phyloP scores from a whole-genome alignment of 2,329 filamentous ascomycete genomes.

The Chalaropsis ovoidea region DNA sequence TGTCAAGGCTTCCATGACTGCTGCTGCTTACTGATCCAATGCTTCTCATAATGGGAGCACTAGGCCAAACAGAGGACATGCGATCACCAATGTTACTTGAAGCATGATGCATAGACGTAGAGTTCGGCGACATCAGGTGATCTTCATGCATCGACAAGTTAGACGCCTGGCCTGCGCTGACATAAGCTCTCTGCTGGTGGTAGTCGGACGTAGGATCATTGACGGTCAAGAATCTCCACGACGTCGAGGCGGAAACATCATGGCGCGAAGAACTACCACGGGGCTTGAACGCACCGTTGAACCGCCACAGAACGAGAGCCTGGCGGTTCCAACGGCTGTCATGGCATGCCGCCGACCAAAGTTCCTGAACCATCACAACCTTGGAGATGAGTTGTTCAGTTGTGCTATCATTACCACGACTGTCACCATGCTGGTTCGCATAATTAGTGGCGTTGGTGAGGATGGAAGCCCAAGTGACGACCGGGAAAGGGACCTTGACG shows the following conservation, averaged over 20 bases:
- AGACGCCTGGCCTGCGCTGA: conserved; percentile 2
- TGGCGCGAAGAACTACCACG: conserved; percentile 20
- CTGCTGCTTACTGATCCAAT: conserved; percentile 22
- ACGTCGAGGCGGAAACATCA: conserved; percentile 33
- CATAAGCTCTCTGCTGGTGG: conserved; percentile 42
- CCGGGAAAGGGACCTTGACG: conserved; percentile 48
- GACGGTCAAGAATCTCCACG: conserved; percentile 53
- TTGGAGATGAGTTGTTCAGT: conserved; percentile 23
- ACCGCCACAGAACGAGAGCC: conserved; percentile 54
- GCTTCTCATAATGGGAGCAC: conserved; percentile 20
- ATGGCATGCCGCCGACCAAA: conserved; percentile 45
- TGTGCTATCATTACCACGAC: conserved; percentile 29
- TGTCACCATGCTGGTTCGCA: conserved; percentile 36
- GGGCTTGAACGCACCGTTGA: conserved; percentile 43
- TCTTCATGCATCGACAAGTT: conserved; percentile 30
- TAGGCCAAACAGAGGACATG: conserved; percentile 17
- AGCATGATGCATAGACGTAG: conserved; percentile 28
- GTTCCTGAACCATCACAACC: conserved; percentile 58
- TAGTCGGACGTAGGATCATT: conserved; percentile 50
- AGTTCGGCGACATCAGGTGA: conserved; percentile 46
- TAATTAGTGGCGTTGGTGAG: conserved; percentile 48
- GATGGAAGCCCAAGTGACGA: conserved; percentile 48
- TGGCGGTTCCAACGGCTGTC: conserved; percentile 44
- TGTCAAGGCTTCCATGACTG: conserved; percentile 24
- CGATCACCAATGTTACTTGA: conserved; percentile 3